Percentiles rank a stretch among this genome's conserved stretches.
Conservation (phyloP, 768 basidiomycete genomes). For the Artomyces pyxidatus region DNA sequence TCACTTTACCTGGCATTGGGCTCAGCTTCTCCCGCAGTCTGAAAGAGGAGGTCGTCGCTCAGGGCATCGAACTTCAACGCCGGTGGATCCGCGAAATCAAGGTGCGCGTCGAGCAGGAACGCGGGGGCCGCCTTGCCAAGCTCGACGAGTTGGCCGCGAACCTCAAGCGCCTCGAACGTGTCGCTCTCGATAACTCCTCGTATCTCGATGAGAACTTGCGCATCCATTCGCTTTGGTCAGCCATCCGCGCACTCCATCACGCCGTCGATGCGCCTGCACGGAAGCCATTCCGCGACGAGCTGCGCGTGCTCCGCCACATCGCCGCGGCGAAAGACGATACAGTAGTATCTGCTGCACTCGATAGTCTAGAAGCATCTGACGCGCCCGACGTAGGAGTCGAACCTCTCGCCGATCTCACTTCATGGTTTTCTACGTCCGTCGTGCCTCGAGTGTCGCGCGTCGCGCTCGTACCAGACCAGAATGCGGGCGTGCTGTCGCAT, state of each 20-base stretch:
- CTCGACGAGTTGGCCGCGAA: conserved; percentile 88
- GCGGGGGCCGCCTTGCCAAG: conserved; percentile 90
- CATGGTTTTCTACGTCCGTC: conserved; percentile 86
- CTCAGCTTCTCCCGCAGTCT: conserved; percentile 40
- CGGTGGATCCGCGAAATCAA: conserved; percentile 97
- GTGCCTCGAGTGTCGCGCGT: conserved; percentile 79
- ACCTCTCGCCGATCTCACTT: conserved; percentile 79
- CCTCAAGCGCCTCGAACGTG: conserved; percentile 83
- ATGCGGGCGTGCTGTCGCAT: conserved; percentile 84
- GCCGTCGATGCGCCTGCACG: conserved; percentile 57
- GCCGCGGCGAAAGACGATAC: conserved; percentile 64
- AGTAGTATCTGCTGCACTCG: conserved; percentile 56
- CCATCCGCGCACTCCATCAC: conserved; percentile 70
- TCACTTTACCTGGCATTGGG: background rate
- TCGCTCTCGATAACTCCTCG: conserved; percentile 84
- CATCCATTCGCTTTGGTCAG: conserved; percentile 87
- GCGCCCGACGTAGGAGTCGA: conserved; percentile 79
- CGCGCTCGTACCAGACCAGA: conserved; percentile 86
- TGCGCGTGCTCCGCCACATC: conserved; percentile 73
- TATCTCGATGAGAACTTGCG: conserved; percentile 93
- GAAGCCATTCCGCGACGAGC: conserved; percentile 83
- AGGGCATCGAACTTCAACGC: conserved; percentile 95
- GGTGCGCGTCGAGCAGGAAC: conserved; percentile 91
- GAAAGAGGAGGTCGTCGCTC: conserved; percentile 89
- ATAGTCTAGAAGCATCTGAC: conserved; percentile 59